Base-by-base conservation (phyloP, 2,329 filamentous ascomycete genomes). In the Fonsecaea monophora region DNA sequence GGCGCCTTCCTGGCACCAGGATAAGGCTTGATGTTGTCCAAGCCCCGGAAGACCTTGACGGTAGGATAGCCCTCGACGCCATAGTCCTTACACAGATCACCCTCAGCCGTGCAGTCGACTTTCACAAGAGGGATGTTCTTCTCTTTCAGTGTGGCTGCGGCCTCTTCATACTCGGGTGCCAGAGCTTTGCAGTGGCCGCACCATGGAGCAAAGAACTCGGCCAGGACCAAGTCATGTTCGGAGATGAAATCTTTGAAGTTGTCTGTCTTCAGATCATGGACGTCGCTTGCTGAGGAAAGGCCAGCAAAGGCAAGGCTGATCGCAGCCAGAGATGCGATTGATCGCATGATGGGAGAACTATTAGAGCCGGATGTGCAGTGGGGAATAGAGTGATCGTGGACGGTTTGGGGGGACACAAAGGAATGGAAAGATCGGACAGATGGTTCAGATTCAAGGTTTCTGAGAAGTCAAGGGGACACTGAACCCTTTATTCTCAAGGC, bases 131-230 rank as follows among this genome's bases (percentile, higher is more conserved):
- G 74, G 38, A 84, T 83, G 60, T 82, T 76, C 75, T 83, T 84
- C 68, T 77, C 75, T 72, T 83, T 83, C 62, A 84, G 72, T 60
- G 82, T 78, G 7, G 81, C 80, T 53, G 82, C 82, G 55, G 82
- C 82, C 64, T 79, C 76, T 70, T 84, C 82, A 68, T 84, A 83
- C 71, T 84, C 82, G 32, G 82, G 82, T 38, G 81, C 95, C 73
- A 99, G 92, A 68, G 94, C 94, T 86, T 99, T 98, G 91, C 94
- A 98, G 87, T 98, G 94, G 73, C 94, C 94, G 74, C 92, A 96
- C 94, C 94, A 96, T 74, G 94, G 94, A 73, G 94, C 94, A 80
- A 92, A 97, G 88, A 97, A 99, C 84, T 99, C 94, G 75, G 93
- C 93, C 69, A 99, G 89, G 63, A 97, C 94, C 65, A 99, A 86